Percentiles rank a stretch among this genome's conserved stretches.
phyloP scores from a whole-genome alignment of 129 eudicot species.

The Erigeron canadensis region DNA sequence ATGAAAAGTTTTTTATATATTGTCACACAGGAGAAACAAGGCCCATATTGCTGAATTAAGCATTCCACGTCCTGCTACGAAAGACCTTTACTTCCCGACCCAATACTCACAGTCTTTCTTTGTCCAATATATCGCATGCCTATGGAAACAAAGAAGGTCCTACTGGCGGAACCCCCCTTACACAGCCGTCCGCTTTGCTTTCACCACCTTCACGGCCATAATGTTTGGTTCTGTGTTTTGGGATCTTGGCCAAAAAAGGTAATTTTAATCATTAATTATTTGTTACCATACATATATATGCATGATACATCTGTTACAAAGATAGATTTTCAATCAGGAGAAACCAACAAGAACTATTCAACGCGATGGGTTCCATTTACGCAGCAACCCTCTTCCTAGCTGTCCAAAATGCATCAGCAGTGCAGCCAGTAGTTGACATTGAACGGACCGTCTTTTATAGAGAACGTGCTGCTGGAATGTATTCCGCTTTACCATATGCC shows the following conservation, averaged over 20 bases:
- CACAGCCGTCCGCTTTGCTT: slow-evolving; percentile 41
- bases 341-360: slow-evolving; percentile 29
- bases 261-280: neutral
- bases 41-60: slow-evolving; percentile 42
- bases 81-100: slow-evolving; percentile 37
- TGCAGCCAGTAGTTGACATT: slow-evolving; percentile 46
- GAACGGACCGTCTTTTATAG: slow-evolving; percentile 53
- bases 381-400: slow-evolving; percentile 43
- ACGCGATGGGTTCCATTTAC: slow-evolving; percentile 54
- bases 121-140: slow-evolving; percentile 36
- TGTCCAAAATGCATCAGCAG: slow-evolving; percentile 40
- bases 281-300: too few species aligned
- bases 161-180: slow-evolving; percentile 53
- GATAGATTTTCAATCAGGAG: slow-evolving; percentile 23
- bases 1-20: too few species aligned
- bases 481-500: slow-evolving; percentile 51
- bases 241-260: slow-evolving; percentile 49
- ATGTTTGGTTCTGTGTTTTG: slow-evolving; percentile 48
- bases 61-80: slow-evolving; percentile 37
- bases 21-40: slow-evolving; percentile 44
- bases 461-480: slow-evolving; percentile 57
- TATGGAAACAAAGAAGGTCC: slow-evolving; percentile 56
- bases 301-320: neutral
- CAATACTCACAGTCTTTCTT: slow-evolving; percentile 44
- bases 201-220: slow-evolving; percentile 38